phyloP scores from a whole-genome alignment of 768 basidiomycete species.

The Austroboletus festivus region DNA sequence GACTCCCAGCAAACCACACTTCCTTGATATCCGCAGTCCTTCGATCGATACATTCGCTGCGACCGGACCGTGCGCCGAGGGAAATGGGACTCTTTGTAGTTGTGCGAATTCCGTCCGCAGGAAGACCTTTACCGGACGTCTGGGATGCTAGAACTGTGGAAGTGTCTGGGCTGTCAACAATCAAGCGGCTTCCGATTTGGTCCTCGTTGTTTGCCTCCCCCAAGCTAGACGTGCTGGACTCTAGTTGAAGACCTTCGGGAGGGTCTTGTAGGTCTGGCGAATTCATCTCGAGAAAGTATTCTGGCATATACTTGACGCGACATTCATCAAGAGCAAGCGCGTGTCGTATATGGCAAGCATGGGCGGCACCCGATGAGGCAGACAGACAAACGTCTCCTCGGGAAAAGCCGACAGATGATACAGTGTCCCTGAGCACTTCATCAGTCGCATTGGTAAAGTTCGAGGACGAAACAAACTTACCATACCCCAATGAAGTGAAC shows the following conservation, averaged over 20 bases:
- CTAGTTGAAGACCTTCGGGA: constrained; percentile 25
- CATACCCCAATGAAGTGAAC: constrained; percentile 53
- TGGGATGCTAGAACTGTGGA: constrained; percentile 2
- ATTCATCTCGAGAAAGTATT: constrained; percentile 31
- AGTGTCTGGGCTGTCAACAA: not conserved
- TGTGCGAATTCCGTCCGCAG: not conserved
- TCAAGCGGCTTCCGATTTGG: not conserved
- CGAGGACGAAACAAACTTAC: constrained; percentile 26
- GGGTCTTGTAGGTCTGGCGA: constrained; percentile 12
- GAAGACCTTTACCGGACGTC: not conserved
- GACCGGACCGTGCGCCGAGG: not conserved
- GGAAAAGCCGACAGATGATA: constrained; percentile 57
- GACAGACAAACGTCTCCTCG: constrained; percentile 44
- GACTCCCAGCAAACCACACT: constrained; percentile 59
- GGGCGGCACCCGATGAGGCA: constrained; percentile 52
- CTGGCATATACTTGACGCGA: constrained; percentile 52
- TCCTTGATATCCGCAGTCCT: constrained; percentile 38
- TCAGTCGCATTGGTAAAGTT: too few species aligned
- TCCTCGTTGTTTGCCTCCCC: not conserved
- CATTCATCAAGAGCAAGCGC: constrained; percentile 61
- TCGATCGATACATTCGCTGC: not conserved
- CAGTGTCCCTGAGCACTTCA: constrained; percentile 50
- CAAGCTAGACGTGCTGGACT: too few species aligned
- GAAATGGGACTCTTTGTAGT: not conserved
- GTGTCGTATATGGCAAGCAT: constrained; percentile 57